Percentiles rank a stretch among this genome's conserved stretches.
These are phyloP conservation scores for Sonneratia caseolaris DNA, from an alignment of 345 rosid genomes.

Conservation along the genomic window DNA sequence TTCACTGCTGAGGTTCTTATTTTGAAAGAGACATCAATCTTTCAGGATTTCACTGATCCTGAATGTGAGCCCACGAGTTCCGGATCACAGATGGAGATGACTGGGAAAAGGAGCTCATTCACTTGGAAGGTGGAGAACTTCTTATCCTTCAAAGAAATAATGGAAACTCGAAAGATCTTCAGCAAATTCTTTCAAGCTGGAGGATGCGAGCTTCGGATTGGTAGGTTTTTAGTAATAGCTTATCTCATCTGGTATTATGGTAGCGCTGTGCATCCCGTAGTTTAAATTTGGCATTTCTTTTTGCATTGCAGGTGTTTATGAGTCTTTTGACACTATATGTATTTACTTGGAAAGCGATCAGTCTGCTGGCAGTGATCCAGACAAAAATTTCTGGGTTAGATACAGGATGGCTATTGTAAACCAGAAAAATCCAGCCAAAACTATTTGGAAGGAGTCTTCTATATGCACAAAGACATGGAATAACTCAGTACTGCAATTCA, in stretches of 20 bases:
- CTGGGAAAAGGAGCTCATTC: conserved; percentile 72
- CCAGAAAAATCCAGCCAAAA: conserved; percentile 87
- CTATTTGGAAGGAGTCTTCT: conserved; percentile 99
- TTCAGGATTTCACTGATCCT: conserved; percentile 58
- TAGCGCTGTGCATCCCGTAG: conserved; percentile 15
- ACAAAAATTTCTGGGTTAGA: conserved; percentile 98
- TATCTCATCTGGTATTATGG: conserved; percentile 9
- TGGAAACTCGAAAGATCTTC: conserved; percentile 98
- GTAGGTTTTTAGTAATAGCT: conserved; percentile 33
- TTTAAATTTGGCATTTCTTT: conserved; percentile 16
- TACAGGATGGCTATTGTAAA: conserved; percentile 96
- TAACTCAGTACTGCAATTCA: conserved; percentile 95
- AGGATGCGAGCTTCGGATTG: conserved; percentile 98
- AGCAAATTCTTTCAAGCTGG: conserved; percentile 99
- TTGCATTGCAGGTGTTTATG: conserved; percentile 84
- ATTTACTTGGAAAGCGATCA: conserved; percentile 98
- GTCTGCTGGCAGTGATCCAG: conserved; percentile 78
- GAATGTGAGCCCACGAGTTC: conserved; percentile 38
- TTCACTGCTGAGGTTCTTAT: conserved; percentile 99
- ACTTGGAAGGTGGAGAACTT: conserved; percentile 99
- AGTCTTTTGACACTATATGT: conserved; percentile 98
- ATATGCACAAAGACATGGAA: conserved; percentile 99
- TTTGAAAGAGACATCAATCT: conserved; percentile 79
- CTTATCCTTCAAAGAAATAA: conserved; percentile 90
- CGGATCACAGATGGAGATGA: conserved; percentile 41